Base-by-base conservation (phyloP, 2,329 filamentous ascomycete species). In the Exophiala oligosperma region DNA sequence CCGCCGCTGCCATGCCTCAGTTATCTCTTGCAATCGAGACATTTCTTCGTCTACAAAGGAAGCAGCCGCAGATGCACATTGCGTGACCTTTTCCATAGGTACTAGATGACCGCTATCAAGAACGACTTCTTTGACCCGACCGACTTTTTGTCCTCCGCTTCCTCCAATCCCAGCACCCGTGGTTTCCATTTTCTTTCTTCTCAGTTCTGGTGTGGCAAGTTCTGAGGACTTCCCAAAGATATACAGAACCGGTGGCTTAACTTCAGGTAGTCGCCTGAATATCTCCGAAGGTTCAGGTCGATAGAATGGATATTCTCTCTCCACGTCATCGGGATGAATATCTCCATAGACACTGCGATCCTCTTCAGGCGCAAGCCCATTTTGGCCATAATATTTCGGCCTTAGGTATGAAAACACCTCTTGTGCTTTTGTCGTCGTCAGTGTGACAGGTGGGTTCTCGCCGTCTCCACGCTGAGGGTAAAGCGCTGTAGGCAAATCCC, bases 371-470 rank as follows among this genome's bases (percentile, higher is more conserved):
- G 56, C 0, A 67, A 68, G 44, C 3, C 37, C 61, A 1, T 44
- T 64, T 84, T 88, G 1, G 89, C 90, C 7, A 88, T 86, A 60
- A 73, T 63, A 79, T 53, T 75, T 78, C 7, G 77, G 76, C 11
- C 76, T 73, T 3, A 74, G 71, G 65, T 77, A 79, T 23, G 76
- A 78, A 61, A 79, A 78, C 57, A 94, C 89, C 76, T 96, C 91
- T 71, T 96, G 91, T 72, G 96, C 89, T 68, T 92, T 92, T 0
- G 91, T 88, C 0, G 93, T 97, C 1, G 84, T 83, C 2, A 79
- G 79, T 0, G 91, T 93, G 1, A 91, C 87, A 3, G 50, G 60
- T 2, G 51, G 21, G 24, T 52, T 51, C n/a, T 53, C n/a, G 9
- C 52, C 32, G 21, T 32, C 41, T 17, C 44, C 59, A 35, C 21